A percentile compares a stretch with the other conserved stretches of the same genome.
phyloP scores from a whole-genome alignment of 2,329 filamentous ascomycete species.

The Acarospora socialis region DNA sequence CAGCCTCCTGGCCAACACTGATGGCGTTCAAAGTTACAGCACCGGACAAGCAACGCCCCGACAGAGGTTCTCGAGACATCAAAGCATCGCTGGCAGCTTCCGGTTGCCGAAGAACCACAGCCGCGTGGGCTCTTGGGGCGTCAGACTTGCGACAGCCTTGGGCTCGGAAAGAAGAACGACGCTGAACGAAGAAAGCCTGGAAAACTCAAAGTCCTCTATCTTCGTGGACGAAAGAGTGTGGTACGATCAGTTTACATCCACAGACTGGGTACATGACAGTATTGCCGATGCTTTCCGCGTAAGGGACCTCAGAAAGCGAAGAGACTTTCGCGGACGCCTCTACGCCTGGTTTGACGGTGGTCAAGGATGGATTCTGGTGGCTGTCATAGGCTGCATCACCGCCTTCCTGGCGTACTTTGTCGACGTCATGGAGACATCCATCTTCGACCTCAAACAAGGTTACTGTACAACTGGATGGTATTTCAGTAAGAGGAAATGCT shows the following conservation, averaged over 20 bases:
- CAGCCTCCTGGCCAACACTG: slow-evolving; percentile 29
- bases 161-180: slow-evolving; percentile 35
- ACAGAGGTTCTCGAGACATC: slow-evolving; percentile 21
- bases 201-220: slow-evolving; percentile 51
- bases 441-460: slow-evolving; percentile 86
- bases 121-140: slow-evolving; percentile 34
- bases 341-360: slow-evolving; percentile 67
- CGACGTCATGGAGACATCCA: slow-evolving; percentile 67
- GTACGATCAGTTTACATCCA: slow-evolving; percentile 98
- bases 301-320: slow-evolving; percentile 65
- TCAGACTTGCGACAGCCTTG: slow-evolving; percentile 49
- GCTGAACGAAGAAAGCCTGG: slow-evolving; percentile 34
- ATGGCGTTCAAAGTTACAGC: slow-evolving; percentile 25
- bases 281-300: slow-evolving; percentile 88
- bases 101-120: slow-evolving; percentile 29
- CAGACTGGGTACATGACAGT: slow-evolving; percentile 95
- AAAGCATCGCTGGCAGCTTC: slow-evolving; percentile 15
- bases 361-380: slow-evolving; percentile 89
- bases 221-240: slow-evolving; percentile 78
- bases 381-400: slow-evolving; percentile 73
- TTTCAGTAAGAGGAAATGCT: slow-evolving; percentile 55
- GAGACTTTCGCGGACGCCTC: slow-evolving; percentile 70
- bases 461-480: slow-evolving; percentile 66
- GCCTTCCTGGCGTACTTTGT: slow-evolving; percentile 79
- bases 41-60: slow-evolving; percentile 30